Conservation (phyloP, 2,329 filamentous ascomycete species). For the Neonectria ditissima region DNA sequence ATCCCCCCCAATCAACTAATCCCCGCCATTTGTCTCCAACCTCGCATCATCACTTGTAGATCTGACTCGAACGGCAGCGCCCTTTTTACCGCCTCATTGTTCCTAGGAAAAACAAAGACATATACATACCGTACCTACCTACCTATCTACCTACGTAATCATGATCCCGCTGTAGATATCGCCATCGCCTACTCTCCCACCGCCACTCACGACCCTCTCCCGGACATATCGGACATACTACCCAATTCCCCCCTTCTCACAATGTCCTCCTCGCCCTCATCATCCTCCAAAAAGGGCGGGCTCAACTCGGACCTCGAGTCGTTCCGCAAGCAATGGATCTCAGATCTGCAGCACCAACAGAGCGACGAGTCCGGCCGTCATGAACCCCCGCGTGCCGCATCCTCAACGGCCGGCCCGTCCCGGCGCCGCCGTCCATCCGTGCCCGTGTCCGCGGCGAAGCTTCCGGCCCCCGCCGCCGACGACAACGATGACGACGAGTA, state of each 20-base stretch:
- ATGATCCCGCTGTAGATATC: slow-evolving; percentile 38
- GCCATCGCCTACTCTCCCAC: background rate
- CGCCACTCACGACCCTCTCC: background rate
- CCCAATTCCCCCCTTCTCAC: slow-evolving; percentile 11
- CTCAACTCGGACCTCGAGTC: slow-evolving; percentile 81
- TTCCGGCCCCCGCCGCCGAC: slow-evolving; percentile 7
- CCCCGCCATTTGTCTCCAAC: slow-evolving; percentile 28
- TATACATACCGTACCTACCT: slow-evolving; percentile 1
- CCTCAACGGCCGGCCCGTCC: slow-evolving; percentile 22
- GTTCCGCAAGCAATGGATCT: slow-evolving; percentile 87
- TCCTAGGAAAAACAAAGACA: slow-evolving; percentile 15
- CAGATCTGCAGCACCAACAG: slow-evolving; percentile 72
- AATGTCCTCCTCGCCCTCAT: slow-evolving; percentile 22
- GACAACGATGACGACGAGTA: slow-evolving; percentile 54
- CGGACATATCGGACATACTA: slow-evolving; percentile 35
- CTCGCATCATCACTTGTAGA: slow-evolving; percentile 37
- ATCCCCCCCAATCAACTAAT: slow-evolving; percentile 21
- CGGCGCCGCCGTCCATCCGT: slow-evolving; percentile 10
- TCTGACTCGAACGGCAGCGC: slow-evolving; percentile 37
- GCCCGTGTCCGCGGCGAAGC: background rate
- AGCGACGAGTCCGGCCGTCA: slow-evolving; percentile 35
- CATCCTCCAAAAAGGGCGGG: slow-evolving; percentile 48
- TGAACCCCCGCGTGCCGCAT: slow-evolving; percentile 38
- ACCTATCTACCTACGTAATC: slow-evolving; percentile 29
- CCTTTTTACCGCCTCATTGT: slow-evolving; percentile 2